phyloP scores from a whole-genome alignment of 1,139 yeast species.

The Yamadazyma kanchanaburiensis region DNA sequence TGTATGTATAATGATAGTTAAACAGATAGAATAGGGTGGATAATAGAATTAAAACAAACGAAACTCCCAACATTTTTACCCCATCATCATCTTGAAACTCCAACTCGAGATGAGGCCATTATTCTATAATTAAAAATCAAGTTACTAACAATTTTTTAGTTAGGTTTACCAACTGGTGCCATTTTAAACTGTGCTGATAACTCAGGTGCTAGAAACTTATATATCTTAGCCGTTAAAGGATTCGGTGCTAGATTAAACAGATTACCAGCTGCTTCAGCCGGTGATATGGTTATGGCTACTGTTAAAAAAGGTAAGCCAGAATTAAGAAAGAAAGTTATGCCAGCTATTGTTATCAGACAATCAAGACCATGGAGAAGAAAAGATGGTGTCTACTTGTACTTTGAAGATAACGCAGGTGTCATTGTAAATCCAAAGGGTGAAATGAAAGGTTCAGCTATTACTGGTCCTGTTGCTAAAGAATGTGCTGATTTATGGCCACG shows the following conservation, averaged over 20 bases:
- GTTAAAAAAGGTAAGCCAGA: slow-evolving; percentile 99
- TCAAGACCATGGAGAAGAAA: slow-evolving; percentile 99
- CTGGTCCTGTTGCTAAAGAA: slow-evolving; percentile 99
- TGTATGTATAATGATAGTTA: slow-evolving; percentile 79
- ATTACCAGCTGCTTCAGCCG: slow-evolving; percentile 99
- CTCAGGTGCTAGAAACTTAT: slow-evolving; percentile 99
- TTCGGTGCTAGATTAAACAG: slow-evolving; percentile 99
- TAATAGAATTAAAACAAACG: too few relatives aligned
- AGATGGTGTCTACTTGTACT: slow-evolving; percentile 99
- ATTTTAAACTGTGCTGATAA: slow-evolving; percentile 99
- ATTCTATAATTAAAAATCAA: too few relatives aligned
- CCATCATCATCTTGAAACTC: too few relatives aligned
- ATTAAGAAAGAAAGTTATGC: slow-evolving; percentile 99
- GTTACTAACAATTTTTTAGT: slow-evolving; percentile 32
- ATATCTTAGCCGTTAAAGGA: slow-evolving; percentile 99
- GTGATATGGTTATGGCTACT: slow-evolving; percentile 99
- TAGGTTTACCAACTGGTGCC: slow-evolving; percentile 99
- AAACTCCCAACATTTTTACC: too few relatives aligned
- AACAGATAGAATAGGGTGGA: too few relatives aligned
- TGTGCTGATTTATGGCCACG: slow-evolving; percentile 99
- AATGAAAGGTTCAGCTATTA: slow-evolving; percentile 99
- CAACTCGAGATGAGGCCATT: too few relatives aligned
- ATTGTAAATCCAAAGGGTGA: slow-evolving; percentile 99
- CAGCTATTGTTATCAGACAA: slow-evolving; percentile 99
- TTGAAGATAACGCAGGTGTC: slow-evolving; percentile 99